A percentile compares a stretch with the other conserved stretches of the same genome.
These are phyloP conservation scores for Ascosphaera apis DNA, from an alignment of 2,329 filamentous ascomycete species.

Conservation along the genomic window DNA sequence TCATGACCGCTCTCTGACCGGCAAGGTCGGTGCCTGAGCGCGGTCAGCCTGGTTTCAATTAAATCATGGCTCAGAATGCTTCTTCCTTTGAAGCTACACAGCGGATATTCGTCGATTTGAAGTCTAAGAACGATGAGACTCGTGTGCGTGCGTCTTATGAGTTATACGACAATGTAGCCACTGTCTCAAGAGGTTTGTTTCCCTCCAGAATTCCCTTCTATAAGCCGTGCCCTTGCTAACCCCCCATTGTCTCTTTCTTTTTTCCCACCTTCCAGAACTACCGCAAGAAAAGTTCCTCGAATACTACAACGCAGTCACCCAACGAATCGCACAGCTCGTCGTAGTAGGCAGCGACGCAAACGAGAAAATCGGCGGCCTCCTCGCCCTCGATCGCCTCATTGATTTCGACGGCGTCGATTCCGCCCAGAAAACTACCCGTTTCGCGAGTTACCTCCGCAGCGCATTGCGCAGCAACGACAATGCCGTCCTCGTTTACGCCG, in stretches of 20 bases:
- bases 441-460: conserved; percentile 70
- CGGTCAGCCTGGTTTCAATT: conserved; percentile 1
- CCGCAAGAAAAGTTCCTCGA: conserved; percentile 54
- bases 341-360: conserved; percentile 66
- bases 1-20: too few relatives aligned
- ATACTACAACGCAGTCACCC: conserved; percentile 44
- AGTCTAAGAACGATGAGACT: conserved; percentile 30
- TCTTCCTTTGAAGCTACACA: conserved; percentile 27
- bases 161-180: conserved; percentile 22
- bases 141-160: conserved; percentile 26
- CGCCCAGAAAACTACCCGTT: conserved; percentile 80
- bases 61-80: conserved; percentile 24
- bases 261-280: conserved; percentile 37
- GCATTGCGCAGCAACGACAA: conserved; percentile 81
- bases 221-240: too few relatives aligned
- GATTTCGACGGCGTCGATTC: conserved; percentile 92
- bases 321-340: conserved; percentile 47
- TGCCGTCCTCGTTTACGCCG: conserved; percentile 71
- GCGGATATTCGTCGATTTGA: conserved; percentile 33
- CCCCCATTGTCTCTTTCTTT: too few relatives aligned
- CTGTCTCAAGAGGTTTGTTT: conserved; percentile 22
- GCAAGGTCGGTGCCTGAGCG: too few relatives aligned
- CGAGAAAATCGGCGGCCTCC: conserved; percentile 76
- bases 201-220: too few relatives aligned
- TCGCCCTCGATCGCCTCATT: conserved; percentile 77